phyloP scores from a whole-genome alignment of 2,329 filamentous ascomycete species.

The Claviceps digitariae region DNA sequence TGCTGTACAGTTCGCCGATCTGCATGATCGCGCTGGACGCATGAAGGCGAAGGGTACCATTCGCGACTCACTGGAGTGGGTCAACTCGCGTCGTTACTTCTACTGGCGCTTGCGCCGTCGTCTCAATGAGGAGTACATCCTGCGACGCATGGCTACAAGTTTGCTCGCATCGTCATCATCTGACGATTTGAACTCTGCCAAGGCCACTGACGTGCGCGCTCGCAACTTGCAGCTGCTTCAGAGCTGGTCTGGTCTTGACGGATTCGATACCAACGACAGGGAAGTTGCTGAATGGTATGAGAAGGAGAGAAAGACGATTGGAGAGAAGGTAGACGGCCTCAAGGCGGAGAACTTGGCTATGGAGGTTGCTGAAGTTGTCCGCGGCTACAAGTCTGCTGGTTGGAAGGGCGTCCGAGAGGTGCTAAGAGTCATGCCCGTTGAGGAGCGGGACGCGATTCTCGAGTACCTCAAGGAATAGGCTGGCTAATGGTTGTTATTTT shows the following conservation, averaged over 20 bases:
- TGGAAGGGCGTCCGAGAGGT: slow-evolving; percentile 81
- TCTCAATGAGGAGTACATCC: slow-evolving; percentile 92
- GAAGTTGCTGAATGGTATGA: slow-evolving; percentile 92
- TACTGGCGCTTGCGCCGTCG: slow-evolving; percentile 98
- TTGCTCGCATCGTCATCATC: slow-evolving; percentile 16
- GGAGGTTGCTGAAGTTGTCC: slow-evolving; percentile 32
- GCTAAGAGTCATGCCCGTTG: slow-evolving; percentile 72
- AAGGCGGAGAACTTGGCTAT: slow-evolving; percentile 54
- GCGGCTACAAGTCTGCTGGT: slow-evolving; percentile 46
- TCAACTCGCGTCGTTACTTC: slow-evolving; percentile 88
- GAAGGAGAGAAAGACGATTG: slow-evolving; percentile 73
- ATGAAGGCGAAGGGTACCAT: slow-evolving; percentile 98
- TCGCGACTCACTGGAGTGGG: slow-evolving; percentile 71
- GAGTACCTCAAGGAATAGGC: slow-evolving; percentile 36
- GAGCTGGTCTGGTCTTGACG: slow-evolving; percentile 67
- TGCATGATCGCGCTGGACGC: slow-evolving; percentile 91
- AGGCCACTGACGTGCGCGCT: slow-evolving; percentile 41
- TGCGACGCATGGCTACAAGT: slow-evolving; percentile 65
- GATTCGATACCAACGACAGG: slow-evolving; percentile 68
- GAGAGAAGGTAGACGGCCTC: slow-evolving; percentile 71
- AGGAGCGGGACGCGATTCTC: slow-evolving; percentile 75
- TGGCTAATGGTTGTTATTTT: background rate
- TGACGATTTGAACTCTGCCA: slow-evolving; percentile 20
- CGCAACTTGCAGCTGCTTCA: slow-evolving; percentile 62
- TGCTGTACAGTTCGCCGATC: slow-evolving; percentile 89